phyloP scores from a whole-genome alignment of 2,329 filamentous ascomycete genomes.

The Curvularia hawaiiensis region DNA sequence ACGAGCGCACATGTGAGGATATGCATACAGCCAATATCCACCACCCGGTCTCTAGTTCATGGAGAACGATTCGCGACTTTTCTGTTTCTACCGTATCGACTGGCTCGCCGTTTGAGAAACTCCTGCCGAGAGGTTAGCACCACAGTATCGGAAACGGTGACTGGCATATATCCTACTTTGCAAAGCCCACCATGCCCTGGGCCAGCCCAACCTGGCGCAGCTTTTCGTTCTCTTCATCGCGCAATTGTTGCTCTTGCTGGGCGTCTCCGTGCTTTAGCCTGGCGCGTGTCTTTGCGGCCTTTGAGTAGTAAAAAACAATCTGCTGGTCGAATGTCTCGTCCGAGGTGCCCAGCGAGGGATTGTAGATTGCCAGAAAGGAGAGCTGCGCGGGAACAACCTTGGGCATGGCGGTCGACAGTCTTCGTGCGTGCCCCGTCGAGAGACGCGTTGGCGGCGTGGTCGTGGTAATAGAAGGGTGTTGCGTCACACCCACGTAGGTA shows the following conservation, averaged over 20 bases:
- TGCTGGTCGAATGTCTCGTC: slow-evolving; percentile 79
- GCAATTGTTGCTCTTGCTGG: slow-evolving; percentile 45
- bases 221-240: slow-evolving; percentile 79
- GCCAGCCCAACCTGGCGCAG: slow-evolving; percentile 93
- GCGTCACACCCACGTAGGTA: slow-evolving; percentile 14
- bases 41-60: slow-evolving; percentile 90
- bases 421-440: slow-evolving; percentile 18
- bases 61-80: slow-evolving; percentile 80
- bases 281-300: slow-evolving; percentile 37
- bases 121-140: slow-evolving; percentile 54
- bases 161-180: slow-evolving; percentile 52
- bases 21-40: slow-evolving; percentile 85
- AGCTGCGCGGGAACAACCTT: slow-evolving; percentile 77
- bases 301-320: slow-evolving; percentile 89
- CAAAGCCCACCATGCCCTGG: slow-evolving; percentile 95
- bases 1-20: neutral
- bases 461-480: slow-evolving; percentile 5
- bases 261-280: slow-evolving; percentile 35
- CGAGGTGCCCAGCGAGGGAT: slow-evolving; percentile 75
- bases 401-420: slow-evolving; percentile 35
- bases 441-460: slow-evolving; percentile 5
- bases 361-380: slow-evolving; percentile 93
- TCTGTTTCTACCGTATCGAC: slow-evolving; percentile 91
- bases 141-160: neutral
- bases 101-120: slow-evolving; percentile 77